Percentiles rank a stretch among this genome's conserved stretches.
These are phyloP conservation scores for Malus hybrid DNA, from an alignment of 331 rosid genomes.

Conservation along the genomic window DNA sequence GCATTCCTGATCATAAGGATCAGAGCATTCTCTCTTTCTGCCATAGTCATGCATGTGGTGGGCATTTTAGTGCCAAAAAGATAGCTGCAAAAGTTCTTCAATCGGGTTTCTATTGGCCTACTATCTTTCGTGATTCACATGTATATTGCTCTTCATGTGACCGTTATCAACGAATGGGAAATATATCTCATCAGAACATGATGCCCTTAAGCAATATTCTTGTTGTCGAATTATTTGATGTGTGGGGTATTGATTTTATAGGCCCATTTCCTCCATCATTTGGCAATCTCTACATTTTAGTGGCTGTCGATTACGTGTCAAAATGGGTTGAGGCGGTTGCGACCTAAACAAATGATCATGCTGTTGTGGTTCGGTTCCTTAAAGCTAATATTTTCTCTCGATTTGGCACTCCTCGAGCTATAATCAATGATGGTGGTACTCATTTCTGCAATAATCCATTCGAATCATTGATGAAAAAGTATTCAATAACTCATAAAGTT, in stretches of 20 bases:
- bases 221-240: not conserved
- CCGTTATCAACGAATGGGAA: not conserved
- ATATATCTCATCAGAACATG: not conserved
- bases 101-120: not conserved
- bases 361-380: not conserved
- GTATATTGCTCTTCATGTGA: not conserved
- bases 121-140: not conserved
- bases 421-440: not conserved
- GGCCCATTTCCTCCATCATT: not conserved
- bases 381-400: not conserved
- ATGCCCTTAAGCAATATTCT: not conserved
- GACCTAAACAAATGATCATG: not conserved
- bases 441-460: not conserved
- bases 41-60: not conserved
- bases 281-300: not conserved
- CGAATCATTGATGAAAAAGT: not conserved
- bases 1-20: not conserved
- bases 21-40: not conserved
- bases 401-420: not conserved
- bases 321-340: not conserved
- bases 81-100: not conserved
- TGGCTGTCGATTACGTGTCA: not conserved
- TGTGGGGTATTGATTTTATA: not conserved
- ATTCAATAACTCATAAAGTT: not conserved
- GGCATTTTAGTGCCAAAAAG: not conserved